These are phyloP conservation scores for Alternaria longipes DNA, from an alignment of 2,329 filamentous ascomycete genomes.

Conservation along the genomic window DNA sequence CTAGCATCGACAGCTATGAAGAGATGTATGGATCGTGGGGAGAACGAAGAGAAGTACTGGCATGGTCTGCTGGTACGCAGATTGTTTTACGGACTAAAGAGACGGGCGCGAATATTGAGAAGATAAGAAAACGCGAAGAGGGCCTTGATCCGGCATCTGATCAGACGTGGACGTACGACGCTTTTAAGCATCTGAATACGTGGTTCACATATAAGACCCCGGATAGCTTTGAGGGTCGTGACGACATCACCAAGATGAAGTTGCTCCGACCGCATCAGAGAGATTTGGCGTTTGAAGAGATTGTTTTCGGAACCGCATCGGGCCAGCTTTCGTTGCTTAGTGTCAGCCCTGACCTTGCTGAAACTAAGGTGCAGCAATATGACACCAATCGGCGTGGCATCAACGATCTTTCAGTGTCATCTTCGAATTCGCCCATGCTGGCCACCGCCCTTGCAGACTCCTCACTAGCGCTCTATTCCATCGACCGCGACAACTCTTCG, in stretches of 20 bases:
- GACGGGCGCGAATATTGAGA: conserved; percentile 43
- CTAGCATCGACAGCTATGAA: conserved; percentile 67
- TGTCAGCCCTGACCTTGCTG: conserved; percentile 22
- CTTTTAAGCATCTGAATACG: conserved; percentile 45
- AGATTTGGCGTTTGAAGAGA: conserved; percentile 51
- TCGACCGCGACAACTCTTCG: conserved; percentile 36
- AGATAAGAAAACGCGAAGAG: conserved; percentile 32
- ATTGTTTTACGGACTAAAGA: conserved; percentile 62
- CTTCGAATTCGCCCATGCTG: conserved; percentile 55
- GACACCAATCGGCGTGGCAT: conserved; percentile 57
- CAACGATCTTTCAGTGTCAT: conserved; percentile 59
- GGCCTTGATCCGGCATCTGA: conserved; percentile 17
- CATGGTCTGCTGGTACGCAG: conserved; percentile 68
- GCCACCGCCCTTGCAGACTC: conserved; percentile 62
- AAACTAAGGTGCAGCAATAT: conserved; percentile 41
- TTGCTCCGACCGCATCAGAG: conserved; percentile 58
- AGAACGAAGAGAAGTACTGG: conserved; percentile 64
- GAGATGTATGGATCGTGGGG: conserved; percentile 51
- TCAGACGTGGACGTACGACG: conserved; percentile 40
- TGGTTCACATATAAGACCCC: conserved; percentile 65
- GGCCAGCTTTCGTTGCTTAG: conserved; percentile 57
- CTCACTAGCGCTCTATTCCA: conserved; percentile 57
- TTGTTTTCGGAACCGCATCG: conserved; percentile 66
- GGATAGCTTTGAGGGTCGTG: conserved; percentile 60
- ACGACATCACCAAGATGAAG: conserved; percentile 68